These are phyloP conservation scores for Podaxis sp. DNA, from an alignment of 768 basidiomycete species.

Conservation along the genomic window DNA sequence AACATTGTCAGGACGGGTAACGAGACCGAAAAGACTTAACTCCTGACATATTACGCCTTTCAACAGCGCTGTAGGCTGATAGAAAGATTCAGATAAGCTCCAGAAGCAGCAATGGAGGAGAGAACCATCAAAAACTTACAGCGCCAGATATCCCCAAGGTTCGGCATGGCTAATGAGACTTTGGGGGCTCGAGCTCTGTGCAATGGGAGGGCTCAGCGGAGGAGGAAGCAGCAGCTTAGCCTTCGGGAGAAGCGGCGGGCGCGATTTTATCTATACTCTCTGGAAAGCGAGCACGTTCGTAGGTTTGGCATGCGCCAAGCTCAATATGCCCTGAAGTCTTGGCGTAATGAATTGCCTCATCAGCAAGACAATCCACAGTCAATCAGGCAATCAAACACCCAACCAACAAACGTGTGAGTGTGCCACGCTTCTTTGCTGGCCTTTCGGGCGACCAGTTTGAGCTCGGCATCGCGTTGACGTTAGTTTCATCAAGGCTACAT, in stretches of 20 bases:
- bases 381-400: neutral
- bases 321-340: neutral
- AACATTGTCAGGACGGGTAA: neutral
- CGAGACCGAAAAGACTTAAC: neutral
- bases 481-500: neutral
- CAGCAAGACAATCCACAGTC: neutral
- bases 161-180: neutral
- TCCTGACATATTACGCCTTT: constrained; percentile 30
- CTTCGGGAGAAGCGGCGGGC: neutral
- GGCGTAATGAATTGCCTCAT: neutral
- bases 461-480: neutral
- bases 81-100: neutral
- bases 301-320: neutral
- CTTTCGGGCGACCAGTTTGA: neutral
- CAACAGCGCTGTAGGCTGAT: constrained; percentile 23
- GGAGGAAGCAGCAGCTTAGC: too few relatives aligned
- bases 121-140: constrained; percentile 14
- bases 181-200: neutral
- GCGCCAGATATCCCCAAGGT: constrained; percentile 21
- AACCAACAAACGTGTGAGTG: neutral
- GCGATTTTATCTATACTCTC: neutral
- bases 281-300: neutral
- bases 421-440: neutral
- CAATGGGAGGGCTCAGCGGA: neutral
- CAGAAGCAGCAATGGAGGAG: neutral